Evolutionary conservation across 2,329 filamentous ascomycete species (phyloP), one percentile per base, ranked within the genome.

Genomic region (Clarireedia sp.): DNA sequence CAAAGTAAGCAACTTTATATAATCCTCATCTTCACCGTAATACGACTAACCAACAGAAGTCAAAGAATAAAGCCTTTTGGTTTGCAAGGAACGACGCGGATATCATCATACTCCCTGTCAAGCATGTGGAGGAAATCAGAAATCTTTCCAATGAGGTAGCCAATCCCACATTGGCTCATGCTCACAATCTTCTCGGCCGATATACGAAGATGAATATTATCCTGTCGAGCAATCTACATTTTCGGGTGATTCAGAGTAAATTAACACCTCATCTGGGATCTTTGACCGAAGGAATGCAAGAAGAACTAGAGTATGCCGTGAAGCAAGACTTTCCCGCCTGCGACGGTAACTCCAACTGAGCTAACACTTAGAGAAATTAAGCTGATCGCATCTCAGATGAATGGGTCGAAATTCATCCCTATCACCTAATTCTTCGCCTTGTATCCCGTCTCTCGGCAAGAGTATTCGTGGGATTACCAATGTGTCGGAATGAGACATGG

Each of bases 151-250:
- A 6, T 14, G 14, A 14, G 12, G 44, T 54, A 9, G 51, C 51
- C 16, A 54, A 43, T 44, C 51, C 51, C 9, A 54, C 51, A 8
- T n/a, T 40, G n/a, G 51, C 51, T 16, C 51, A 54, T 29, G 43
- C 24, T 4, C 51, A 54, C 17, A 54, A 54, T 41, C 44, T 54
- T 7, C n/a, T 54, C 16, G 51, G 51, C 9, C 36, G 17, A 12
- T 23, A 48, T 33, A 54, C 51, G 7, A 24, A 29, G 8, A 48
- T 54, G 43, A 26, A 48, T 24, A 9, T 54, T 9, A 48, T 54
- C 8, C 14, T 48, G 12, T 10, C 9, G 3, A 54, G 29, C 29
- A 54, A 54, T 41, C 44, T 54, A 5, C 44, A 54, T 41, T 48
- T 48, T 33, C 29, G 51, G 19, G 29, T 33, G 10, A n/a, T 54